phyloP scores from a whole-genome alignment of 106 monocot species.

The Apostasia shenzhenica region DNA sequence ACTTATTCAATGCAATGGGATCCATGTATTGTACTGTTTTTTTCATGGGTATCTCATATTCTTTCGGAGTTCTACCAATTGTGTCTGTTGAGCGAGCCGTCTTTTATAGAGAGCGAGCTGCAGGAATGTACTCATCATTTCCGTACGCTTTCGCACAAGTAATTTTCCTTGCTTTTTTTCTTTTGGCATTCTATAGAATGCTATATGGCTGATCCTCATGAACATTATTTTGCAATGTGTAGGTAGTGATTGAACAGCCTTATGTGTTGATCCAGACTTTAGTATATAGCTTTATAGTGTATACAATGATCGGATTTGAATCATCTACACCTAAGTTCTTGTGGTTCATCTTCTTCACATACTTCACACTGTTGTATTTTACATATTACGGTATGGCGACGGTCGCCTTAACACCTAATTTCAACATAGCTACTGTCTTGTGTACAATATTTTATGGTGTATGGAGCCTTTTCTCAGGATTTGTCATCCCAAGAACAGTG shows the following conservation, averaged over 20 bases:
- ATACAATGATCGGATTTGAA: constrained; percentile 53
- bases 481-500: constrained; percentile 5
- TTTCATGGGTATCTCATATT: constrained; percentile 38
- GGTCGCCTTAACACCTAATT: constrained; percentile 11
- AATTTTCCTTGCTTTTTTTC: background rate
- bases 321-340: constrained; percentile 51
- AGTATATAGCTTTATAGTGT: constrained; percentile 34
- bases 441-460: constrained; percentile 7
- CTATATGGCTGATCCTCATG: too few species aligned
- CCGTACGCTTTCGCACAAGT: constrained; percentile 74
- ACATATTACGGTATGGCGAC: constrained; percentile 44
- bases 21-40: constrained; percentile 37
- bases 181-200: too few species aligned
- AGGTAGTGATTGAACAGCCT: constrained; percentile 53
- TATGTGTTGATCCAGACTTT: constrained; percentile 41
- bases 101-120: constrained; percentile 68
- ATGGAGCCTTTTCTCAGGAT: constrained; percentile 12
- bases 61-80: constrained; percentile 41
- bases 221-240: background rate
- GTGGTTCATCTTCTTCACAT: constrained; percentile 56
- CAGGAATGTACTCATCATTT: constrained; percentile 65
- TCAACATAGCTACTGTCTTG: constrained; percentile 6
- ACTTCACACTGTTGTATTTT: constrained; percentile 56
- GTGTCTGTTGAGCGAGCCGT: constrained; percentile 51
- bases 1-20: constrained; percentile 36